Evolutionary conservation across 169 alveolate genomes (phyloP), one percentile per base, ranked within the genome.

Genomic region (Condylostoma magnum): DNA sequence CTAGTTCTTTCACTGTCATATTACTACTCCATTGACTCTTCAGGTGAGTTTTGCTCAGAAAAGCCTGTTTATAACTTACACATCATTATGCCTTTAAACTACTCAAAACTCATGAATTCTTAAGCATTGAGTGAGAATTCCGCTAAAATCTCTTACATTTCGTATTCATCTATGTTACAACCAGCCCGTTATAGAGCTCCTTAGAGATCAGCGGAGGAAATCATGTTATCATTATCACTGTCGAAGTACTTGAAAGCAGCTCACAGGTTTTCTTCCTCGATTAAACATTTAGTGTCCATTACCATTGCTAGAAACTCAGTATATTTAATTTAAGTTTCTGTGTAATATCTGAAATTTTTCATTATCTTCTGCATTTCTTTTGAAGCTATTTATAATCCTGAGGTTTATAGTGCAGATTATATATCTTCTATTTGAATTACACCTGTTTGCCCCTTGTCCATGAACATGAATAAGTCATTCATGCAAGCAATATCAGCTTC

Each of bases 301-400:
- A 91, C 72, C 2, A 93, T 93, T 30, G 90, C 82, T n/a, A 91
- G 50, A 65, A 91, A 91, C 41, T 84, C 94, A 51, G 82, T 84
- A 67, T 91, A 86, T 41, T 90, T 80, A 48, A 90, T 10, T 1
- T 12, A n/a, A 1, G 27, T 47, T 30, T 22, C 33, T 12, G 12
- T 10, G 3, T 55, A 18, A 15, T 8, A 15, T n/a, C 33, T 28
- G 8, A 27, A 30, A 30, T 18, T 30, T 27, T 31, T 15, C 12
- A 55, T 31, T 15, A 55, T 22, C 25, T 27, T 27, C 12, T 22
- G n/a, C 12, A 55, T 55, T 55, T 55, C 41, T 27, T 27, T 31
- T 31, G 12, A 20, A 31, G 15, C 25, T 22, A 27, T 15, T 15
- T 22, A 15, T 15, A 18, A 27, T 2, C 47, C 20, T 1, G 25